Base-by-base conservation (phyloP, 345 rosid genomes). In the Clausena lansium region DNA sequence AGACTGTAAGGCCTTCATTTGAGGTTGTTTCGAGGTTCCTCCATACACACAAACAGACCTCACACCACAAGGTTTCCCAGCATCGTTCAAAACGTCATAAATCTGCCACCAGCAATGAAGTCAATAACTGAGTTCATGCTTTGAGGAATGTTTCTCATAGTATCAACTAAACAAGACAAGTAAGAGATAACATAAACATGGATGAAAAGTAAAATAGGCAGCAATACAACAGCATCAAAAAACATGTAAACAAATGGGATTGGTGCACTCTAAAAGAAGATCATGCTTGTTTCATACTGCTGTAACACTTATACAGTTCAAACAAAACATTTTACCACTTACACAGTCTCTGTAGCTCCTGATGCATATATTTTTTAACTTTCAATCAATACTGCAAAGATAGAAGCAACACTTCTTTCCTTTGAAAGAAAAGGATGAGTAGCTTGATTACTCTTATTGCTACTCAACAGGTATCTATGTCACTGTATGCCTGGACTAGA, bases 1-100 rank as follows among this genome's bases (percentile, higher is more conserved):
- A 77, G 98, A 82, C 80, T 87, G 82, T 74, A 96, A 83, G 55
- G 97, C 74, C 20, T 81, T 82, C 75, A 89, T 90, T 80, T 96
- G 97, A 78, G 98, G 98, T 45, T 91, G 87, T 80, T 96, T 96
- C 15, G 97, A 80, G 14, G 89, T 86, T 88, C 99, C 99, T 81
- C 99, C 97, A 80, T 92, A 96, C 62, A 96, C 73, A 80, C 94
- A 96, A 55, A 92, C 91, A 47, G 99, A 91, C 71, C 77, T 86
- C 77, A 94, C 80, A 20, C 91, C 89, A 71, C 94, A 91, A 14
- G 97, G 82, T 78, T 86, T 84, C 71, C 97, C 99, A 84, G 98
- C 98, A 85, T 88, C 89, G 32, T 75, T 85, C 83, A 94, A 55
- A 74, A 96, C 98, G 82, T 75, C 91, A 58, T 86, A 90, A 85